phyloP scores from a whole-genome alignment of 371 early-diverging fungal genomes.

The Mucor indicus region DNA sequence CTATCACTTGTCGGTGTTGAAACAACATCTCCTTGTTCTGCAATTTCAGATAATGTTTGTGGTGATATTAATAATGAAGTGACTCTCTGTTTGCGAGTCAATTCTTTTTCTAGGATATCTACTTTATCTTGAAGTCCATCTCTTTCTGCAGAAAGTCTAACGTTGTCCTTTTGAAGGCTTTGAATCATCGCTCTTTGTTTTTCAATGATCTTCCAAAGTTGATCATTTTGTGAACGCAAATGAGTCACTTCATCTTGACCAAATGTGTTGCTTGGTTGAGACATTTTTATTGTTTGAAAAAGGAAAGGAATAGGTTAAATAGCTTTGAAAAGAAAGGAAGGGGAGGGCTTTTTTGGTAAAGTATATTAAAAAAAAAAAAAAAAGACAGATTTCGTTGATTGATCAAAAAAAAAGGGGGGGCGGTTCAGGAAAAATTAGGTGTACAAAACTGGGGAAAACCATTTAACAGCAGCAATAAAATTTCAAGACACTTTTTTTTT shows the following conservation, averaged over 20 bases:
- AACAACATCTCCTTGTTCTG: constrained; percentile 19
- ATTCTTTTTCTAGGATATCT: constrained; percentile 25
- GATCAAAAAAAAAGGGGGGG: too few species aligned
- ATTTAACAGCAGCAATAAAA: too few species aligned
- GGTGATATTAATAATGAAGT: constrained; percentile 29
- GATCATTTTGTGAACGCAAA: constrained; percentile 69
- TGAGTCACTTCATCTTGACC: constrained; percentile 24
- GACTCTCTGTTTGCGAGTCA: constrained; percentile 20
- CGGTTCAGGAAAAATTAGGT: too few species aligned
- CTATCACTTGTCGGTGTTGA: constrained; percentile 15
- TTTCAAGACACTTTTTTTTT: too few species aligned
- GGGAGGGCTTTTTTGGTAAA: too few species aligned
- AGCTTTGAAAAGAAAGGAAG: constrained; percentile 1
- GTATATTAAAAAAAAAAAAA: too few species aligned
- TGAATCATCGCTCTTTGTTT: constrained; percentile 82
- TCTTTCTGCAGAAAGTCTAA: constrained; percentile 49
- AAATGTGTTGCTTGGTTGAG: constrained; percentile 4
- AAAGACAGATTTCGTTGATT: too few species aligned
- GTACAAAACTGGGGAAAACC: too few species aligned
- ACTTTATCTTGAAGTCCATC: constrained; percentile 48
- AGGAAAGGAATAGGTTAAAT: constrained; percentile 6
- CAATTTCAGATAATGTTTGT: constrained; percentile 23
- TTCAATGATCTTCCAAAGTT: constrained; percentile 88
- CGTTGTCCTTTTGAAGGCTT: constrained; percentile 59
- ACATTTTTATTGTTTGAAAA: too few species aligned